Conservation (phyloP, 176 grass and related monocot genomes). For the Oryza punctata region DNA sequence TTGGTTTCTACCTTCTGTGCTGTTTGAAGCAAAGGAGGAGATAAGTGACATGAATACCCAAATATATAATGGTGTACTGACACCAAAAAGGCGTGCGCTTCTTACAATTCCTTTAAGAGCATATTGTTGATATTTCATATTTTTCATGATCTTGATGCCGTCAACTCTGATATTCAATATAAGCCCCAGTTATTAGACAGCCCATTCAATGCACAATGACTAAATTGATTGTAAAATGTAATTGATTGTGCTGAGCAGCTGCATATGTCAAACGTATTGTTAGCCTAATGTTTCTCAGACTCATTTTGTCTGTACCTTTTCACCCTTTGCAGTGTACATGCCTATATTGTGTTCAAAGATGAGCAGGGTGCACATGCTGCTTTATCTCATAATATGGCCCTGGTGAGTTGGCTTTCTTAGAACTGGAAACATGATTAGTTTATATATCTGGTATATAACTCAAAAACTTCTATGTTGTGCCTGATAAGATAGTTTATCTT, state of each 20-base stretch:
- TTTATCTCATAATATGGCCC: constrained; percentile 84
- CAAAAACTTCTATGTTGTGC: not conserved
- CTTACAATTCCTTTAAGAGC: not conserved
- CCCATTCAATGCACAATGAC: not conserved
- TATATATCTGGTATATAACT: not conserved
- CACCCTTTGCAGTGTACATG: constrained; percentile 77
- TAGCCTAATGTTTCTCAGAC: not conserved
- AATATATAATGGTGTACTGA: not conserved
- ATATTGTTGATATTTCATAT: not conserved
- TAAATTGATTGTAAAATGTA: not conserved
- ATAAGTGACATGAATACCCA: not conserved
- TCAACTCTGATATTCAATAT: not conserved
- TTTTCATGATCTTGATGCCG: not conserved
- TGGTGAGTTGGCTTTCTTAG: constrained; percentile 38
- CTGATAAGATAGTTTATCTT: constrained; percentile 4
- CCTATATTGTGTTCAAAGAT: constrained; percentile 94
- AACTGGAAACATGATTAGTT: constrained; percentile 13
- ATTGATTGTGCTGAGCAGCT: not conserved
- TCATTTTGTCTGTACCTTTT: constrained; percentile 26
- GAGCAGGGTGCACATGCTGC: constrained; percentile 62
- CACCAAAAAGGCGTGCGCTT: not conserved
- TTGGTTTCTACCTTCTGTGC: not conserved
- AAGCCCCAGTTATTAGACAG: not conserved
- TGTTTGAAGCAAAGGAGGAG: not conserved
- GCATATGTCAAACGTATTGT: constrained; percentile 1